Percentiles rank a stretch among this genome's conserved stretches.
Conservation (phyloP, 164 flowering plant genomes). For the Annona cherimola region DNA sequence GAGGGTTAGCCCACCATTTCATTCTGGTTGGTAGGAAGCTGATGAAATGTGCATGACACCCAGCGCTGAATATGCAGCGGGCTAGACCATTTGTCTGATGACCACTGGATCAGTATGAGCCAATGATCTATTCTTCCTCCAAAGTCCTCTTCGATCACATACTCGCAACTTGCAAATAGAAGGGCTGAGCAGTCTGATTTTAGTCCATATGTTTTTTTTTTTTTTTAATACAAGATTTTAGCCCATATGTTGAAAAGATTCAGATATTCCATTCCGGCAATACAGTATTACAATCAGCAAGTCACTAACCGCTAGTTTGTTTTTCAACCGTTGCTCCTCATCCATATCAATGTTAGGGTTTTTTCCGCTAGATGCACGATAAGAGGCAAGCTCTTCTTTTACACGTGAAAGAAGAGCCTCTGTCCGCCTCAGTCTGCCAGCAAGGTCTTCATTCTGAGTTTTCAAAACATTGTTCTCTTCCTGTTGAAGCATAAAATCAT, state of each 20-base stretch:
- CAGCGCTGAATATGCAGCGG: neutral
- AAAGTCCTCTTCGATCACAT: neutral
- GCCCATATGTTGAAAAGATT: neutral
- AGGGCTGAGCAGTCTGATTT: neutral
- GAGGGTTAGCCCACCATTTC: neutral
- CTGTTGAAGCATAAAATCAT: conserved; percentile 31
- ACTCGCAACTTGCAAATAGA: no score
- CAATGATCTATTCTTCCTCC: neutral
- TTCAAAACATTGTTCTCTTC: conserved; percentile 81
- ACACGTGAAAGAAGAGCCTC: conserved; percentile 56
- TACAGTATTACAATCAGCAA: neutral
- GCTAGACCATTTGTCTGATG: neutral
- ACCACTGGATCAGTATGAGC: neutral
- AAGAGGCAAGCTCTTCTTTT: conserved; percentile 65
- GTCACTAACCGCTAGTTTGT: conserved; percentile 60
- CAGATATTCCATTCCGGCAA: neutral
- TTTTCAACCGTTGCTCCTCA: conserved; percentile 45
- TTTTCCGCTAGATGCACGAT: conserved; percentile 53
- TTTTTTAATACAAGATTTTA: no score
- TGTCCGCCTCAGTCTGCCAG: conserved; percentile 43
- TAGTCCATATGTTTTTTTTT: neutral
- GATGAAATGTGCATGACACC: neutral
- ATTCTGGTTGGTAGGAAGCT: neutral
- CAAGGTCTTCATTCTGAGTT: conserved; percentile 66
- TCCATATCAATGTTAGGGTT: conserved; percentile 46